These are phyloP conservation scores for Lichina pygmaea DNA, from an alignment of 495 filamentous ascomycete species.

Conservation along the genomic window DNA sequence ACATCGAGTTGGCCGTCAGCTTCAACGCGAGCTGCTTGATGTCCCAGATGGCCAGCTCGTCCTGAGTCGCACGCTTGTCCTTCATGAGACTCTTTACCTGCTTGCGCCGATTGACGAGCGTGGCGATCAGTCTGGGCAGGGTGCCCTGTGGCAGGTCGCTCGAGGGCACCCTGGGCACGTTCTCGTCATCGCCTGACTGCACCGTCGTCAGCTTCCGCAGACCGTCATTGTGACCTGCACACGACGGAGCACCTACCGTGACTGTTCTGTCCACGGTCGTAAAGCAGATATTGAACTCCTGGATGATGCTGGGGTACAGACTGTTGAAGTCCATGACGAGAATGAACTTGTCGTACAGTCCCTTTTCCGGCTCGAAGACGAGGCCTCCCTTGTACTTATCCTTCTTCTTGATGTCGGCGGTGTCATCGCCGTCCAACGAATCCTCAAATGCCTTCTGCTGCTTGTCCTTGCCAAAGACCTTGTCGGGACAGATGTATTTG, in stretches of 20 bases:
- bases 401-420: constrained; percentile 64
- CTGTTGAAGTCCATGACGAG: constrained; percentile 99
- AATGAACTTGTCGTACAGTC: constrained; percentile 87
- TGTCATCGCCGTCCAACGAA: constrained; percentile 18
- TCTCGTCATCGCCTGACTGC: constrained; percentile 35
- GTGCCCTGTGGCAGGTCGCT: constrained; percentile 48
- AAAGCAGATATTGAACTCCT: constrained; percentile 98
- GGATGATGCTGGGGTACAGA: constrained; percentile 93
- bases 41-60: constrained; percentile 85
- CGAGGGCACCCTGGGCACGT: constrained; percentile 45
- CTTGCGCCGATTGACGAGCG: constrained; percentile 60
- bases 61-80: constrained; percentile 56
- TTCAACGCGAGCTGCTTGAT: constrained; percentile 94
- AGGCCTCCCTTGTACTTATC: constrained; percentile 97
- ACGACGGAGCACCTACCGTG: constrained; percentile 18
- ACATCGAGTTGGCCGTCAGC: constrained; percentile 97
- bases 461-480: constrained; percentile 43
- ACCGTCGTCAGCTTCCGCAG: constrained; percentile 13
- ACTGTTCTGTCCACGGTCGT: constrained; percentile 67
- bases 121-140: constrained; percentile 70
- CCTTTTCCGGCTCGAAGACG: constrained; percentile 93
- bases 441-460: constrained; percentile 17
- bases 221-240: neutral
- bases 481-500: constrained; percentile 95
- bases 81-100: constrained; percentile 95